Evolutionary conservation across 2,329 filamentous ascomycete genomes (phyloP).

Genomic region (Ophiostoma sp.): DNA sequence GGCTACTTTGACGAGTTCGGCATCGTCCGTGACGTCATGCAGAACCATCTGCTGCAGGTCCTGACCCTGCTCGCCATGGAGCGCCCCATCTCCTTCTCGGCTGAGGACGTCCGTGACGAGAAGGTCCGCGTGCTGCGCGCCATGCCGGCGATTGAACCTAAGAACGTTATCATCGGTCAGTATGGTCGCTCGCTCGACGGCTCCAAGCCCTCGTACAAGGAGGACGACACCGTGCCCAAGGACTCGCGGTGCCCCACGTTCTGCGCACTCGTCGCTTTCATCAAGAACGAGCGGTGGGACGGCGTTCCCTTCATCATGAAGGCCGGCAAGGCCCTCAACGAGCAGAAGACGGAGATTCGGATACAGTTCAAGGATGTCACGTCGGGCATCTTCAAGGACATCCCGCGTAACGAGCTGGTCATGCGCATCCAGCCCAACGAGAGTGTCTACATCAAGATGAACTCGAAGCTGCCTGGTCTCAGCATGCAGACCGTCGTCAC

Average conservation of each 20-base stretch:
- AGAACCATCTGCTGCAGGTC: constrained; percentile 97
- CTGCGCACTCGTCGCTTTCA: constrained; percentile 94
- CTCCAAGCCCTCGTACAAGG: constrained; percentile 95
- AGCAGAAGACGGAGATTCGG: constrained; percentile 99
- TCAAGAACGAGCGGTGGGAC: constrained; percentile 99
- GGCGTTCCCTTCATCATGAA: constrained; percentile 99
- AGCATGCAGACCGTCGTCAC: constrained; percentile 99
- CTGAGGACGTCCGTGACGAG: constrained; percentile 97
- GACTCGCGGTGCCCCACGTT: constrained; percentile 97
- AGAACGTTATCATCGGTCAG: constrained; percentile 99
- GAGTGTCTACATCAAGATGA: constrained; percentile 99
- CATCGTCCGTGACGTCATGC: constrained; percentile 99
- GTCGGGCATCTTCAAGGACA: constrained; percentile 99
- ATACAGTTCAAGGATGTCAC: constrained; percentile 99
- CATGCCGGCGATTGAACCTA: constrained; percentile 93
- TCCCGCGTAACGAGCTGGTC: constrained; percentile 97
- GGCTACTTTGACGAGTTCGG: constrained; percentile 99
- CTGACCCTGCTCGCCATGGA: constrained; percentile 97
- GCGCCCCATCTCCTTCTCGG: constrained; percentile 94
- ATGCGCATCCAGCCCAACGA: constrained; percentile 99
- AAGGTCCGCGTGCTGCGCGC: constrained; percentile 94
- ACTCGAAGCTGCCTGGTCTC: constrained; percentile 96
- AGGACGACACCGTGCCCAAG: constrained; percentile 97
- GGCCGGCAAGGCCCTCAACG: constrained; percentile 96
- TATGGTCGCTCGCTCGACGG: constrained; percentile 96